Evolutionary conservation across 371 early-diverging fungal species (phyloP).

Genomic region (Mucor plumbeus): DNA sequence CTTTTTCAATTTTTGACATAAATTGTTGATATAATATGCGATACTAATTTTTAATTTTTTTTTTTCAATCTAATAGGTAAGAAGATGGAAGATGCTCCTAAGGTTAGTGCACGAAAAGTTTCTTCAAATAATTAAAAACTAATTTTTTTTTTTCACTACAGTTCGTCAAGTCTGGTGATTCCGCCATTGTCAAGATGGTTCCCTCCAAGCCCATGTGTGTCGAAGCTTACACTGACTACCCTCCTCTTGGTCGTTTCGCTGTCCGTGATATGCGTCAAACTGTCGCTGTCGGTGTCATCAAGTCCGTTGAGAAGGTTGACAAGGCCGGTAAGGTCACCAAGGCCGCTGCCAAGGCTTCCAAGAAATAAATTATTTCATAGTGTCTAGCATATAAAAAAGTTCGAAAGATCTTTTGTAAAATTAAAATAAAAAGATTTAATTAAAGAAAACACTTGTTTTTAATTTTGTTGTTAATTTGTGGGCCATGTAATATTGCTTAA

Average conservation of each 20-base stretch:
- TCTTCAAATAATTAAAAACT: background rate
- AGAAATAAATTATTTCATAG: slow-evolving; percentile 64
- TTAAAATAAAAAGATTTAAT: background rate
- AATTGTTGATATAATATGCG: background rate
- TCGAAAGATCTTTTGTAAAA: background rate
- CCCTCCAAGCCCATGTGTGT: slow-evolving; percentile 98
- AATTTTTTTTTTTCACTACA: background rate
- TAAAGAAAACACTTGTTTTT: too few relatives aligned
- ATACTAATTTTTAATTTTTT: slow-evolving; percentile 26
- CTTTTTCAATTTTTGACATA: background rate
- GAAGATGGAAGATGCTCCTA: slow-evolving; percentile 60
- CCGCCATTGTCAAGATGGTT: slow-evolving; percentile 94
- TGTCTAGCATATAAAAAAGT: slow-evolving; percentile 1
- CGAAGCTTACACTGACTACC: slow-evolving; percentile 91
- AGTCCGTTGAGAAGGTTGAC: slow-evolving; percentile 86
- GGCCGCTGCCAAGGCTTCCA: slow-evolving; percentile 71
- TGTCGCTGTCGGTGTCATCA: slow-evolving; percentile 96
- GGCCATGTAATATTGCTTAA: too few relatives aligned
- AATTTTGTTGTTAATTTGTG: too few relatives aligned
- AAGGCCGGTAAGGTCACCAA: slow-evolving; percentile 71
- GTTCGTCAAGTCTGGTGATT: slow-evolving; percentile 94
- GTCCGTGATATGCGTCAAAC: slow-evolving; percentile 97
- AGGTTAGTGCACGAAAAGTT: slow-evolving; percentile 17
- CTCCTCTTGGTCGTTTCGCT: slow-evolving; percentile 96
- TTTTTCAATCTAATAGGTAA: background rate